These are phyloP conservation scores for Gnaphalium uliginosum DNA, from an alignment of 129 eudicot genomes.

Conservation along the genomic window DNA sequence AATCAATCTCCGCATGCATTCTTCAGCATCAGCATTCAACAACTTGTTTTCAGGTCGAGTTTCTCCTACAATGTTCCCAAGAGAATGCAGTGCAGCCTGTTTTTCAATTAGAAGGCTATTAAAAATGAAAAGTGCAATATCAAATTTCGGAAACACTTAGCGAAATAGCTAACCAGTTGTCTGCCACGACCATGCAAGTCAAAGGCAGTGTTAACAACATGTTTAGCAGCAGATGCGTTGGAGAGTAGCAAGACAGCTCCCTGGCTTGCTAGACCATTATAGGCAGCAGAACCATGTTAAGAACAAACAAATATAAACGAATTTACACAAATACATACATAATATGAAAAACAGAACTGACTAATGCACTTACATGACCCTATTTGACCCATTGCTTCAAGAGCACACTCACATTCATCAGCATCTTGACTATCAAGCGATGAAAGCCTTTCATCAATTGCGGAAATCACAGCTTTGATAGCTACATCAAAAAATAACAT, in stretches of 20 bases:
- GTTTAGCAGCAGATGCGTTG: conserved; percentile 60
- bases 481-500: conserved; percentile 41
- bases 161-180: conserved; percentile 57
- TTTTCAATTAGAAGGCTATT: conserved; percentile 13
- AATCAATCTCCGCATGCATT: conserved; percentile 58
- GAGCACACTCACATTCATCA: conserved; percentile 91
- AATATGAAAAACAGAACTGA: not conserved
- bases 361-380: conserved; percentile 67
- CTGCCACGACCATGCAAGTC: conserved; percentile 76
- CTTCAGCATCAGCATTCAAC: conserved; percentile 64
- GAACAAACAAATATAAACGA: not conserved
- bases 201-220: conserved; percentile 69
- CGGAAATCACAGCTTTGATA: conserved; percentile 57
- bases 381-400: conserved; percentile 93
- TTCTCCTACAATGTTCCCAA: conserved; percentile 80
- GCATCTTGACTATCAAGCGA: conserved; percentile 62
- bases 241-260: conserved; percentile 77
- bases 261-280: conserved; percentile 48
- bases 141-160: not conserved
- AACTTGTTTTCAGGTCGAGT: conserved; percentile 54
- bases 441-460: conserved; percentile 63
- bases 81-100: conserved; percentile 96
- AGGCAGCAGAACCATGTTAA: conserved; percentile 18
- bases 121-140: conserved; percentile 7
- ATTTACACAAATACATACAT: not conserved